Evolutionary conservation across 768 basidiomycete species (phyloP), one percentile per base, ranked within the genome.

Genomic region (Leccinellum albellum): DNA sequence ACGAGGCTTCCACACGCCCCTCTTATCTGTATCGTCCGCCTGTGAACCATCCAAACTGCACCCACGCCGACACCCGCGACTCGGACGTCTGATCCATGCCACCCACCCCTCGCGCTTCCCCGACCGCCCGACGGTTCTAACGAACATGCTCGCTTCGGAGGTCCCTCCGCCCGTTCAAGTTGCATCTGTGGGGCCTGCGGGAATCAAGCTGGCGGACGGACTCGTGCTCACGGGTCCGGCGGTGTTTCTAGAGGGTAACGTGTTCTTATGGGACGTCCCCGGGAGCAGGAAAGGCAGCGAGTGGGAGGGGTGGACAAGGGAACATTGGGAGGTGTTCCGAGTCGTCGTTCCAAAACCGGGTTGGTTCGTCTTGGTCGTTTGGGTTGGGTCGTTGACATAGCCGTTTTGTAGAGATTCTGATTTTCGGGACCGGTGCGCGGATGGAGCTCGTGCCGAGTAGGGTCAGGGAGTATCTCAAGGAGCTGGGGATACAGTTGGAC

Each of bases 241-340:
- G 63, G 81, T 99, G 28, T 89, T 99, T 60, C 70, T 95, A 8
- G 88, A 91, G 55, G 93, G 92, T 3, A 84, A 89, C 46, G 88
- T 93, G 0, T 88, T 95, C 53, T 70, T 98, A 37, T 99, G 96
- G 96, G 87, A 98, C 67, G 88, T 90, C 2, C 87, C 89, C 1
- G 8, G 29, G 10, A 14, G 1, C 17, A 56, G 46, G 14, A 42
- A 31, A 6, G 14, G 21, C 37, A 78, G 70, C 5, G 66, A 78
- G 2, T 90, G 89, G 86, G 70, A 75, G 13, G 87, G 78, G 3
- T 98, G 94, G 94, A 76, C 66, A 7, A 75, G 77, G 53, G 89
- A 87, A 42, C 84, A 85, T 58, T 91, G 96, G 62, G 81, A 85
- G 61, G 70, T 96, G 24, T 91, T 98, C 60, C 88, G 96, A 55